phyloP scores from a whole-genome alignment of 1,284 basidiomycete species.

The Puccinia polysora region DNA sequence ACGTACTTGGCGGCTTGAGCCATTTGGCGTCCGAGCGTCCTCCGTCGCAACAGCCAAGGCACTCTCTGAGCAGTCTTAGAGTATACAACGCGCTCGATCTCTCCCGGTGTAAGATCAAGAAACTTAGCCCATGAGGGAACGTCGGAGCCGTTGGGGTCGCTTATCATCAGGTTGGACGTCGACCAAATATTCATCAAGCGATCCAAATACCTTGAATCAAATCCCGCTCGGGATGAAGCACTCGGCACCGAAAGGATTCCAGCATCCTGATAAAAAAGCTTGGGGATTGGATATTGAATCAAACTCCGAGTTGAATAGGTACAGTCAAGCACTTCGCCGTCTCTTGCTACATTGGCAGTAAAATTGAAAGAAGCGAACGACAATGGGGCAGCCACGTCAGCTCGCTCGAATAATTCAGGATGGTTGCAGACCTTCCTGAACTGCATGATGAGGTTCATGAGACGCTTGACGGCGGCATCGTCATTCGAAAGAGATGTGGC shows the following conservation, averaged over 20 bases:
- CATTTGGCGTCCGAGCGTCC: constrained; percentile 16
- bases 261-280: constrained; percentile 72
- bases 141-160: constrained; percentile 57
- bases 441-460: constrained; percentile 99
- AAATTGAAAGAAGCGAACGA: constrained; percentile 79
- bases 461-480: constrained; percentile 78
- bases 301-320: constrained; percentile 79
- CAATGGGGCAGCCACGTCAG: constrained; percentile 88
- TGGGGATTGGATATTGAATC: constrained; percentile 73
- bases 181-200: constrained; percentile 89
- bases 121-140: constrained; percentile 46
- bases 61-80: constrained; percentile 28
- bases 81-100: constrained; percentile 28
- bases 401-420: constrained; percentile 94
- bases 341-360: constrained; percentile 73
- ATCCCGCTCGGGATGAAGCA: constrained; percentile 60
- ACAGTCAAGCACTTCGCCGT: constrained; percentile 75
- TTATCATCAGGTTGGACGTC: constrained; percentile 60
- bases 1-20: constrained; percentile 18
- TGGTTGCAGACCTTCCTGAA: constrained; percentile 99
- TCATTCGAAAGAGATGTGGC: constrained; percentile 77
- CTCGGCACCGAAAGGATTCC: constrained; percentile 68
- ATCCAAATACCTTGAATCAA: constrained; percentile 63
- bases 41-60: constrained; percentile 15
- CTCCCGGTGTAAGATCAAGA: constrained; percentile 34